Evolutionary conservation across 2,329 filamentous ascomycete genomes (phyloP), one percentile per base, ranked within the genome.

Genomic region (Trichoderma atroviride): DNA sequence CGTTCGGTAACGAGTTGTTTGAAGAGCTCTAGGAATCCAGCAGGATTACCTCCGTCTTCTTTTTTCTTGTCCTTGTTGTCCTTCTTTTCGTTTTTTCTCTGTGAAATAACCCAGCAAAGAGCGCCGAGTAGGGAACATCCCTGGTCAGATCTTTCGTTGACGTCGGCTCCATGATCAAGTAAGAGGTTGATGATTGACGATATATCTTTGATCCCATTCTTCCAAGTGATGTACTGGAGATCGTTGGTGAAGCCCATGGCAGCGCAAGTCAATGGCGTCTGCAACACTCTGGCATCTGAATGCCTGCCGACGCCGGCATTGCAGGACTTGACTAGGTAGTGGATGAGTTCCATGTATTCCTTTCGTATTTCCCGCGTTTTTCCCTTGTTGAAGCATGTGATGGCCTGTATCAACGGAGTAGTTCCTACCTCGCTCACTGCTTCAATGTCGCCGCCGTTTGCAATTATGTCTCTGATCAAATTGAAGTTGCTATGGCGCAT

Each of bases 401-500:
- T 59, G 5, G 67, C 67, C 2, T 70, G 61, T 14, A 67, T 27
- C 10, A 71, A 19, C 4, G 61, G 55, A 57, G 67, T 69, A 31
- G 33, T 65, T 29, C 61, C 56, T 3, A 52, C 2, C 22, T 55
- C 22, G 9, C 33, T 37, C 19, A 61, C 3, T 19, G 5, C 9
- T 27, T 71, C 67, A 9, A 70, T n/a, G 24, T 71, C 40, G 22
- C 56, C 70, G 3, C 68, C 63, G 6, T 58, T 40, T 29, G 14
- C 14, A 10, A 71, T 53, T 6, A 71, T 52, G 1, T 47, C 31
- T 19, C 40, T 24, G 47, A 71, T 29, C 14, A 16, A 50, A 16
- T 9, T 16, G 5, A 29, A 4, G 29, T 66, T 35, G 11, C 16
- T 7, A 14, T 24, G 33, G 3, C 31, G 24, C 7, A 62, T 7